phyloP scores from a whole-genome alignment of 23 red algal species.

The Gracilaria caudata region DNA sequence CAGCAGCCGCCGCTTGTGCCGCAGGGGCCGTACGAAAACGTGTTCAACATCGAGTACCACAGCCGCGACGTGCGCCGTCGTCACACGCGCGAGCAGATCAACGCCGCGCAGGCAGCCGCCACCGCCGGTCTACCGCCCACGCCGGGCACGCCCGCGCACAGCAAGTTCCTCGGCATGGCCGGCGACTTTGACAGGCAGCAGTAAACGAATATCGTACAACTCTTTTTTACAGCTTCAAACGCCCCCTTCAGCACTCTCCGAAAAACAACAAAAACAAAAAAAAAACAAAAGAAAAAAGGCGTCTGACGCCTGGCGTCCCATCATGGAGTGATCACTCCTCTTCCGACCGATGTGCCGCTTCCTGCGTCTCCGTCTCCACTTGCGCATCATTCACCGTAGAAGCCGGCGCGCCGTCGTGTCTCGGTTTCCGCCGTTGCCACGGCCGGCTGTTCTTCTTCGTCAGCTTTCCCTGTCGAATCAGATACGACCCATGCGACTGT shows the following conservation, averaged over 20 bases:
- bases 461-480: slow-evolving; percentile 81
- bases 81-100: slow-evolving; percentile 7
- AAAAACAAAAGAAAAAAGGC: not conserved
- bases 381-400: slow-evolving; percentile 24
- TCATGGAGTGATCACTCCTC: no score
- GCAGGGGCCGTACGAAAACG: slow-evolving; percentile 72
- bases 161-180: slow-evolving; percentile 44
- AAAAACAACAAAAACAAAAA: slow-evolving; percentile 21
- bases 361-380: slow-evolving; percentile 24
- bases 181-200: slow-evolving; percentile 67
- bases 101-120: slow-evolving; percentile 23
- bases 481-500: slow-evolving; percentile 90
- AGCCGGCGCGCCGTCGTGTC: slow-evolving; percentile 4
- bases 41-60: slow-evolving; percentile 82
- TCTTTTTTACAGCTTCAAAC: slow-evolving; percentile 2
- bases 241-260: not conserved
- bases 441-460: slow-evolving; percentile 76
- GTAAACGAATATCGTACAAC: slow-evolving; percentile 5
- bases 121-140: slow-evolving; percentile 57
- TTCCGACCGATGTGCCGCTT: not conserved
- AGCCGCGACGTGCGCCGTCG: slow-evolving; percentile 63
- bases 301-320: not conserved
- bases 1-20: slow-evolving; percentile 67
- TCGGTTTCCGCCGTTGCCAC: slow-evolving; percentile 54
- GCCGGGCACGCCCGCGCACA: slow-evolving; percentile 25